Evolutionary conservation across 345 rosid genomes (phyloP).

Genomic region (Limnanthes douglasii): DNA sequence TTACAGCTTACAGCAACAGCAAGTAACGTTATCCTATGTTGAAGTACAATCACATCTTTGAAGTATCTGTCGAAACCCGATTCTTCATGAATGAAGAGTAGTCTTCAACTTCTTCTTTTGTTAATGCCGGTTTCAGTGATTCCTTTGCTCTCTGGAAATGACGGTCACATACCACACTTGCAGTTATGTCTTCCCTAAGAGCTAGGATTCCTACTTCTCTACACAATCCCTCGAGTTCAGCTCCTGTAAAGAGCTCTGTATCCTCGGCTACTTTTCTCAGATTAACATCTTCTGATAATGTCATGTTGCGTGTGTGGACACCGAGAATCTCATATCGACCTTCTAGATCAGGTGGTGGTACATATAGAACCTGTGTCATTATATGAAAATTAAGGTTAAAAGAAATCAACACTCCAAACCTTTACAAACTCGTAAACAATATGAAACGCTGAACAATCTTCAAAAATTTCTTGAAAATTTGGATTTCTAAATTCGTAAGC

Average conservation of each 20-base stretch:
- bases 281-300: conserved; percentile 46
- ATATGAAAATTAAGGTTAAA: neutral
- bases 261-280: conserved; percentile 56
- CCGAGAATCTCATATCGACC: conserved; percentile 58
- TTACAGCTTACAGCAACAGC: too few species aligned
- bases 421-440: too few species aligned
- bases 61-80: neutral
- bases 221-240: conserved; percentile 76
- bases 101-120: conserved; percentile 34
- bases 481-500: too few species aligned
- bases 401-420: neutral
- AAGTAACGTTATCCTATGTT: too few species aligned
- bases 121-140: conserved; percentile 68
- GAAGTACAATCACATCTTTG: too few species aligned
- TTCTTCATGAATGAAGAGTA: conserved; percentile 49
- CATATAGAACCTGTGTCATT: conserved; percentile 39
- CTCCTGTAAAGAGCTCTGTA: conserved; percentile 79
- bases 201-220: conserved; percentile 78
- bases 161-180: conserved; percentile 33
- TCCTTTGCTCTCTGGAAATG: conserved; percentile 55
- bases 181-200: conserved; percentile 63
- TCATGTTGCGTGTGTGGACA: conserved; percentile 78
- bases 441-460: neutral
- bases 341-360: conserved; percentile 73
- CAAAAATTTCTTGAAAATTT: neutral